phyloP scores from a whole-genome alignment of 1,284 basidiomycete species.

The Sparassis latifolia region DNA sequence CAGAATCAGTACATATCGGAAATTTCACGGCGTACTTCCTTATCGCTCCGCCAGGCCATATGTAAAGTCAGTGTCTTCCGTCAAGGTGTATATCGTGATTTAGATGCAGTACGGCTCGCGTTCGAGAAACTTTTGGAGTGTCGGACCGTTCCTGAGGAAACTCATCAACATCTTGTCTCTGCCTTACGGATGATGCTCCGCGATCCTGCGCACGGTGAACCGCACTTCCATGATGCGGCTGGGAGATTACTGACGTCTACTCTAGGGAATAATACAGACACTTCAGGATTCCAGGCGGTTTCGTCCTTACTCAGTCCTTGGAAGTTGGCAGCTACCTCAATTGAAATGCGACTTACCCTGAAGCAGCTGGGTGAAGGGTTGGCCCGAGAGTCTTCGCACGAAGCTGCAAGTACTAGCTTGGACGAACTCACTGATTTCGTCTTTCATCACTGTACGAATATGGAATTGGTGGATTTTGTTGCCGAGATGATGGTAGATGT shows the following conservation, averaged over 20 bases:
- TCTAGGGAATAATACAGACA: constrained; percentile 33
- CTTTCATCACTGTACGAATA: constrained; percentile 63
- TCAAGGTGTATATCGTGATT: constrained; percentile 63
- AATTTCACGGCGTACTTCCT: constrained; percentile 39
- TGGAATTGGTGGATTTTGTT: constrained; percentile 73
- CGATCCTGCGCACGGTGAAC: constrained; percentile 33
- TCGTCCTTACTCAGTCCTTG: constrained; percentile 69
- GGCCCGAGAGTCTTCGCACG: constrained; percentile 44
- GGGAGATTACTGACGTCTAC: not conserved
- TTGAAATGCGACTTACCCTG: constrained; percentile 69
- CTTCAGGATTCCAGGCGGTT: constrained; percentile 54
- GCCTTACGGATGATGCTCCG: constrained; percentile 58
- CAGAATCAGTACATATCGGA: constrained; percentile 47
- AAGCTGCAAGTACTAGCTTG: constrained; percentile 48
- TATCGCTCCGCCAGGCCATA: constrained; percentile 46
- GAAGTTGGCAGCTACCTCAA: constrained; percentile 73
- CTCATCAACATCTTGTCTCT: constrained; percentile 59
- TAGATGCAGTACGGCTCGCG: constrained; percentile 58
- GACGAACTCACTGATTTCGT: constrained; percentile 59
- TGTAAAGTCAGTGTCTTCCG: constrained; percentile 60
- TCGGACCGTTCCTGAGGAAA: constrained; percentile 40
- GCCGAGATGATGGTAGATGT: constrained; percentile 71
- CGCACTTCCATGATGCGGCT: not conserved
- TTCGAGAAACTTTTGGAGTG: constrained; percentile 58
- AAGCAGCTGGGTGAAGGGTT: constrained; percentile 64